phyloP scores from a whole-genome alignment of 306 rosid species.

The Cicer cuneatum region DNA sequence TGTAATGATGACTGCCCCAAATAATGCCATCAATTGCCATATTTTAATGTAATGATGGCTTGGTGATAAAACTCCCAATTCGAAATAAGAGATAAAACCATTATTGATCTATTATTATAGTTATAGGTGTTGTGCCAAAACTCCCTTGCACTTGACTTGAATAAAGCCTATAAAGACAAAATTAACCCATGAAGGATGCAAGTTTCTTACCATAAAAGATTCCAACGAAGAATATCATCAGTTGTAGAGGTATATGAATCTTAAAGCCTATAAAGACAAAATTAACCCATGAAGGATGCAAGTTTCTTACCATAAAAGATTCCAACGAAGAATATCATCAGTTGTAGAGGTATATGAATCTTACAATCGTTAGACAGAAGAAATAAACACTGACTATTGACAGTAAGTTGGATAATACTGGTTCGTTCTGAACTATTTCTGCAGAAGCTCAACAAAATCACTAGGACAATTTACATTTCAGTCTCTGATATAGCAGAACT shows the following conservation, averaged over 20 bases:
- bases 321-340: background rate
- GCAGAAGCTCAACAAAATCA: slow-evolving; percentile 40
- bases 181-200: background rate
- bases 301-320: background rate
- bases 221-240: background rate
- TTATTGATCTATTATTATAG: no score
- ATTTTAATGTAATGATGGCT: no score
- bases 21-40: no score
- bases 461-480: slow-evolving; percentile 40
- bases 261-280: background rate
- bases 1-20: no score
- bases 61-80: no score
- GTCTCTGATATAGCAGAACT: slow-evolving; percentile 25
- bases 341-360: slow-evolving; percentile 1
- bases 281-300: background rate
- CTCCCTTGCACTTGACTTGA: background rate
- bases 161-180: background rate
- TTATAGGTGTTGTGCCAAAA: background rate
- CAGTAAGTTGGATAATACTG: background rate
- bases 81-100: no score
- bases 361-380: background rate
- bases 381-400: background rate
- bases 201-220: background rate
- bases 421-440: slow-evolving; percentile 11
- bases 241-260: slow-evolving; percentile 4